A percentile compares a stretch with the other conserved stretches of the same genome.
Evolutionary conservation across 2,329 filamentous ascomycete genomes (phyloP).

Genomic region (Neopestalotiopsis sp.): DNA sequence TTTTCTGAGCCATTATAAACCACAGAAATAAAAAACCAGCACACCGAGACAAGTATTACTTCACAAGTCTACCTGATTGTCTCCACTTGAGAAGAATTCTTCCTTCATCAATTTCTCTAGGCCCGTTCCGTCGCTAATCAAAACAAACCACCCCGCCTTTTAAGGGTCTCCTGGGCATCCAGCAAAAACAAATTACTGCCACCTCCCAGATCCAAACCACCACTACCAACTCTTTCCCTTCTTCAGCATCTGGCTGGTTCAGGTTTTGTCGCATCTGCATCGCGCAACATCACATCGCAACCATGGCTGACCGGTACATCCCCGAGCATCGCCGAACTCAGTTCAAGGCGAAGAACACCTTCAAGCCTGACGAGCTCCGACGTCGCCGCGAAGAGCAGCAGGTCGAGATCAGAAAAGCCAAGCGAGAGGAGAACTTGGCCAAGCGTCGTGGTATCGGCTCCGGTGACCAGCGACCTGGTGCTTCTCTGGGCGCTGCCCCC

Average conservation of each 20-base stretch:
- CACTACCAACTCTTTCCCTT: conserved; percentile 17
- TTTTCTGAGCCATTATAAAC: neutral
- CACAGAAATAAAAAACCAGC: neutral
- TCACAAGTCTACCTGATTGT: conserved; percentile 8
- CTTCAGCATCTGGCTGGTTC: conserved; percentile 19
- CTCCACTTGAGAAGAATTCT: conserved; percentile 20
- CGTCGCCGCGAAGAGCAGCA: conserved; percentile 98
- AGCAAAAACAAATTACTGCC: conserved; percentile 33
- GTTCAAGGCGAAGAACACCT: conserved; percentile 99
- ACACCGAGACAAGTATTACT: neutral
- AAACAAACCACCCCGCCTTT: conserved; percentile 22
- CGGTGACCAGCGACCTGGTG: conserved; percentile 79
- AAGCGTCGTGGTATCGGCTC: conserved; percentile 94
- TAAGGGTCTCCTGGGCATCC: conserved; percentile 18
- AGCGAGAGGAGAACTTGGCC: conserved; percentile 98
- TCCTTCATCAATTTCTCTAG: conserved; percentile 13
- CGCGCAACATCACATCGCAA: conserved; percentile 42
- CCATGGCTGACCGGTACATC: conserved; percentile 98
- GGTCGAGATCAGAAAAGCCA: conserved; percentile 98
- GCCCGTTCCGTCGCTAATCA: conserved; percentile 18
- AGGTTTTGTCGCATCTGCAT: conserved; percentile 4
- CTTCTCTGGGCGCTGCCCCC: conserved; percentile 83
- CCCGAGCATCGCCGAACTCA: conserved; percentile 98
- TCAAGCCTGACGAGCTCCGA: conserved; percentile 98
- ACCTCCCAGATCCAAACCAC: conserved; percentile 20